Conservation (phyloP, 2,329 filamentous ascomycete species). For the Fusarium miscanthi region DNA sequence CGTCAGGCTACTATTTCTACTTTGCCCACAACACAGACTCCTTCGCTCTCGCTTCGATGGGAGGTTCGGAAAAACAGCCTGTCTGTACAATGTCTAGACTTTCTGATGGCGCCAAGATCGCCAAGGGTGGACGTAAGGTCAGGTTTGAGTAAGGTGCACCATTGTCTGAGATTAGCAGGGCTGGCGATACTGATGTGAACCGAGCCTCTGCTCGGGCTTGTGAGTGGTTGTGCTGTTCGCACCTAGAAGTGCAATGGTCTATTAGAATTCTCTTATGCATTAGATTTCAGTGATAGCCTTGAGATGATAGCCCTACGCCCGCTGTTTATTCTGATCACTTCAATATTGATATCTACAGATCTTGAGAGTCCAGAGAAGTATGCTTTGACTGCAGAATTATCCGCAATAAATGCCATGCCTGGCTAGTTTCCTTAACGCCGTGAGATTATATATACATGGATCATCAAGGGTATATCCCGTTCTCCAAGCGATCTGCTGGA, state of each 20-base stretch:
- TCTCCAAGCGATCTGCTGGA: neutral
- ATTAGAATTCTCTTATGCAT: neutral
- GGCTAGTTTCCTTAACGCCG: neutral
- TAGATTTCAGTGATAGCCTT: constrained; percentile 44
- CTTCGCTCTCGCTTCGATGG: constrained; percentile 89
- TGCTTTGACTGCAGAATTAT: neutral
- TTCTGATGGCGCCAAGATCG: constrained; percentile 62
- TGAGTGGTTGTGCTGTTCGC: neutral
- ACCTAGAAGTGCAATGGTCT: neutral
- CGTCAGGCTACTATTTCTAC: constrained; percentile 81
- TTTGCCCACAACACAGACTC: constrained; percentile 97
- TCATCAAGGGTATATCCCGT: constrained; percentile 41
- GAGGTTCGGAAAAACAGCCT: constrained; percentile 78
- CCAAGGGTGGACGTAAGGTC: constrained; percentile 65
- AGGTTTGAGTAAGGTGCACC: constrained; percentile 43
- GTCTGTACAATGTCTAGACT: constrained; percentile 90
- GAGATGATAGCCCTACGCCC: constrained; percentile 37
- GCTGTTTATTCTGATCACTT: neutral
- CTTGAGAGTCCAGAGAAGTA: neutral
- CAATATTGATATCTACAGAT: neutral
- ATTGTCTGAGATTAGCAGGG: neutral
- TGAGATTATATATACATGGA: neutral
- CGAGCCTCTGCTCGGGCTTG: neutral
- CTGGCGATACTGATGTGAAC: neutral
- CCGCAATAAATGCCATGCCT: neutral